Percentiles rank a stretch among this genome's conserved stretches.
phyloP scores from a whole-genome alignment of 768 basidiomycete genomes.

The Amanita molliuscula region DNA sequence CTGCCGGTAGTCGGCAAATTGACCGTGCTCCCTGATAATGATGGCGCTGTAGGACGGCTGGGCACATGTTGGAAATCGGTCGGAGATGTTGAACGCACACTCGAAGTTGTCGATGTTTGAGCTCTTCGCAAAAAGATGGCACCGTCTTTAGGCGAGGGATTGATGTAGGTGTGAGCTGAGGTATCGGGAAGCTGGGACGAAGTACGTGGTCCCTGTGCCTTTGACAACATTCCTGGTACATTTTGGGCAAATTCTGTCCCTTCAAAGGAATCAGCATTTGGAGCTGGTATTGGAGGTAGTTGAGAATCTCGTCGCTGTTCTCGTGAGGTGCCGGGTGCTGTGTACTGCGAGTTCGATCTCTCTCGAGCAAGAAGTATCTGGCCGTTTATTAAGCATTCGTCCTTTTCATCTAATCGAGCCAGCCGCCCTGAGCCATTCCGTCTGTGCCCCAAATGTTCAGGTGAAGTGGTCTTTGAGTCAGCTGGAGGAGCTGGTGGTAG shows the following conservation, averaged over 20 bases:
- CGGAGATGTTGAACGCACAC: conserved; percentile 41
- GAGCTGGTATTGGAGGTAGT: conserved; percentile 56
- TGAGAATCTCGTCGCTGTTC: conserved; percentile 42
- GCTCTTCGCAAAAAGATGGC: conserved; percentile 60
- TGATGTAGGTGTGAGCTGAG: conserved; percentile 36
- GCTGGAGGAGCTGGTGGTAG: conserved; percentile 48
- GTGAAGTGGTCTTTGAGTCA: conserved; percentile 20
- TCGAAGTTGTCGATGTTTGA: conserved; percentile 56
- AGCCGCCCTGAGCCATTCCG: conserved; percentile 44
- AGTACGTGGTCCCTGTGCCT: conserved; percentile 45
- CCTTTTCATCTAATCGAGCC: conserved; percentile 17
- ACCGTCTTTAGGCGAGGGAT: conserved; percentile 47
- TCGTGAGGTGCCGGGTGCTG: conserved; percentile 31
- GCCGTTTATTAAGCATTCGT: conserved; percentile 19
- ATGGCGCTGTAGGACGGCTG: conserved; percentile 21
- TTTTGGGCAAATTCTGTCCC: conserved; percentile 23
- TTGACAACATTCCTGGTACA: conserved; percentile 22
- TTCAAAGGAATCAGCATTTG: conserved; percentile 20
- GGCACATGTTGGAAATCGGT: conserved; percentile 23
- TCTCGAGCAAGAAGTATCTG: conserved; percentile 8
- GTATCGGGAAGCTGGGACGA: conserved; percentile 37
- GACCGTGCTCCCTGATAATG: conserved; percentile 31
- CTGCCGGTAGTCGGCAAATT: conserved; percentile 30
- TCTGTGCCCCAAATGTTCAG: conserved; percentile 29
- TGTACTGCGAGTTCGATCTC: background rate